Evolutionary conservation across 352 stramenopile genomes (phyloP).

Genomic region (Phytopythium oedochilum): DNA sequence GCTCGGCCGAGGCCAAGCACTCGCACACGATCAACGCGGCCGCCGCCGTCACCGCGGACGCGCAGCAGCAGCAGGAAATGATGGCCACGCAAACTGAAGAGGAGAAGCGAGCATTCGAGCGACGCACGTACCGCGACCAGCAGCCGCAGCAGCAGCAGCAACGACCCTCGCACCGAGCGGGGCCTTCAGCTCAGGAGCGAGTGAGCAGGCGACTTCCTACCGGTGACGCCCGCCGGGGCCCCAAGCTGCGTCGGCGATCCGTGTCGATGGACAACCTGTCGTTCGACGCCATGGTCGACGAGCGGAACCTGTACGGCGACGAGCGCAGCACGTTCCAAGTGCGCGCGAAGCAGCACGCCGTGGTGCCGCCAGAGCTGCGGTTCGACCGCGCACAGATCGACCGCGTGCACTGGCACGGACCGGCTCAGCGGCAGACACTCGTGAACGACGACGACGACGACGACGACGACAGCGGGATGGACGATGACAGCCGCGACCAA

Average conservation of each 20-base stretch:
- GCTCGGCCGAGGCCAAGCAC: constrained; percentile 61
- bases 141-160: neutral
- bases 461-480: constrained; percentile 3
- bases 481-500: constrained; percentile 17
- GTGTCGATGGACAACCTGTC: constrained; percentile 1
- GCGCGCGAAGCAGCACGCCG: neutral
- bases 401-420: constrained; percentile 3
- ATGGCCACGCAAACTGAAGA: constrained; percentile 14
- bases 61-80: constrained; percentile 8
- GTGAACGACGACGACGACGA: constrained; percentile 3
- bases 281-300: constrained; percentile 3
- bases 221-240: constrained; percentile 19
- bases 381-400: constrained; percentile 4
- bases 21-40: constrained; percentile 36
- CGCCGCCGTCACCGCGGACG: constrained; percentile 9
- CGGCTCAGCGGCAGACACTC: constrained; percentile 3
- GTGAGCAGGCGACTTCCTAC: constrained; percentile 7
- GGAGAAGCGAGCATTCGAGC: constrained; percentile 16
- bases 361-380: neutral
- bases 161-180: neutral
- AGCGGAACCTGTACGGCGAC: neutral
- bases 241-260: constrained; percentile 17
- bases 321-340: neutral
- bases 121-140: constrained; percentile 5
- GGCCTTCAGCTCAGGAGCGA: neutral